Conservation (phyloP, 1,139 yeast genomes). For the Groenewaldozyma auringiensis region DNA sequence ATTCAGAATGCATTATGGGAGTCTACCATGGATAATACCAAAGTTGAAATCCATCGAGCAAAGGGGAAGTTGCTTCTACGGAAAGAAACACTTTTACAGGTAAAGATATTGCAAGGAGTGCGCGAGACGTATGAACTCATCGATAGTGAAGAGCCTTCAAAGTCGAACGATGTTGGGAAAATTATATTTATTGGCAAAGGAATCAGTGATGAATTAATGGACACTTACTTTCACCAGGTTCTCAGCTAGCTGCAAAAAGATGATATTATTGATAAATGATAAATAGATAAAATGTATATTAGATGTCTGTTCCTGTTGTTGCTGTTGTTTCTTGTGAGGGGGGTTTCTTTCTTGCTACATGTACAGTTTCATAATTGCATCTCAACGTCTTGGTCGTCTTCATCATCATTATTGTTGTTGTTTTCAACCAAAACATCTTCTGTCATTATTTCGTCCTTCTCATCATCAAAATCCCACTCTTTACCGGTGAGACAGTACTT, state of each 20-base stretch:
- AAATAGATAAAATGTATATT: too few species aligned
- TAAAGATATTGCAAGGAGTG: constrained; percentile 78
- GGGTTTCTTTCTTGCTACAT: neutral
- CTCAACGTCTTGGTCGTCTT: constrained; percentile 8
- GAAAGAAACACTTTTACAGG: constrained; percentile 28
- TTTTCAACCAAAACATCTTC: constrained; percentile 13
- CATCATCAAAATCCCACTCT: constrained; percentile 58
- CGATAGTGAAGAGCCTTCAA: constrained; percentile 36
- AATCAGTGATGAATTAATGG: constrained; percentile 25
- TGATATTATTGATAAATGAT: too few species aligned
- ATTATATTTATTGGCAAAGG: constrained; percentile 79
- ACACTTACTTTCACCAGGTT: neutral
- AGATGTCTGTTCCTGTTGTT: too few species aligned
- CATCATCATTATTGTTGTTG: constrained; percentile 9
- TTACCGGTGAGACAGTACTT: constrained; percentile 86
- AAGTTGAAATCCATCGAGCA: constrained; percentile 63
- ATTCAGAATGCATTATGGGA: constrained; percentile 70
- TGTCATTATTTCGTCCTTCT: constrained; percentile 30
- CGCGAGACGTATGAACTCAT: constrained; percentile 83
- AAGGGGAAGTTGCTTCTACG: constrained; percentile 61
- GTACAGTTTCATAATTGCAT: constrained; percentile 1
- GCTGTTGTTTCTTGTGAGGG: too few species aligned
- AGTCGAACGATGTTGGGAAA: constrained; percentile 39
- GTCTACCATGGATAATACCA: constrained; percentile 33
- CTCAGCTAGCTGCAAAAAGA: neutral